Conservation (phyloP, 2,329 filamentous ascomycete species). For the Botrytis medusae region DNA sequence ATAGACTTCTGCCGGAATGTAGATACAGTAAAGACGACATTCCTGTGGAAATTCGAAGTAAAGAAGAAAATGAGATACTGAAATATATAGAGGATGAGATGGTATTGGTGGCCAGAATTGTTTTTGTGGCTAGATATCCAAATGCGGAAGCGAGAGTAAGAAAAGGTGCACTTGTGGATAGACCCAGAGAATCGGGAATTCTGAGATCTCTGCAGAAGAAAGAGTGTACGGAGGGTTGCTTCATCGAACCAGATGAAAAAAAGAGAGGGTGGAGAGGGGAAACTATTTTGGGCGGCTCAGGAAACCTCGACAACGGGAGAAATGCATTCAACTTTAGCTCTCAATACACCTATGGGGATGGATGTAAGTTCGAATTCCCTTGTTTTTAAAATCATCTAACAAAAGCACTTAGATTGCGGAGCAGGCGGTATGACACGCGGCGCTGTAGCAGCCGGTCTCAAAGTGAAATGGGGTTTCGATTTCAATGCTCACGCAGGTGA, state of each 20-base stretch:
- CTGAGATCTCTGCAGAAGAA: not conserved
- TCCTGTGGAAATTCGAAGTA: constrained; percentile 8
- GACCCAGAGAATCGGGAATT: not conserved
- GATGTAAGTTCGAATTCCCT: constrained; percentile 25
- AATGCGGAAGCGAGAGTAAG: constrained; percentile 8
- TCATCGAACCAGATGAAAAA: not conserved
- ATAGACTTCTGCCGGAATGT: constrained; percentile 47
- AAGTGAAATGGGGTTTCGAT: constrained; percentile 63
- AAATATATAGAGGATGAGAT: constrained; percentile 16
- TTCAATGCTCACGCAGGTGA: constrained; percentile 40
- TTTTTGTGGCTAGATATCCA: constrained; percentile 8
- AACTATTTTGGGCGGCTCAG: constrained; percentile 23
- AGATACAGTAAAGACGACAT: constrained; percentile 23
- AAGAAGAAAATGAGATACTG: not conserved
- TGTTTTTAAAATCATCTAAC: not conserved
- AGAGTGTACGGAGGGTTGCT: not conserved
- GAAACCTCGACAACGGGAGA: not conserved
- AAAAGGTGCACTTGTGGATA: not conserved
- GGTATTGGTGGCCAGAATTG: constrained; percentile 21
- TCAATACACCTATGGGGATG: constrained; percentile 30
- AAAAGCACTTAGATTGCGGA: constrained; percentile 51
- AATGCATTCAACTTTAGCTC: not conserved
- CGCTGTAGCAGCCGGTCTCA: constrained; percentile 57
- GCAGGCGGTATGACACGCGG: constrained; percentile 69
- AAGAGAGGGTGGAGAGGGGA: constrained; percentile 23